Base-by-base conservation (phyloP, 148 eudicot genomes). In the Simmondsia chinensis region DNA sequence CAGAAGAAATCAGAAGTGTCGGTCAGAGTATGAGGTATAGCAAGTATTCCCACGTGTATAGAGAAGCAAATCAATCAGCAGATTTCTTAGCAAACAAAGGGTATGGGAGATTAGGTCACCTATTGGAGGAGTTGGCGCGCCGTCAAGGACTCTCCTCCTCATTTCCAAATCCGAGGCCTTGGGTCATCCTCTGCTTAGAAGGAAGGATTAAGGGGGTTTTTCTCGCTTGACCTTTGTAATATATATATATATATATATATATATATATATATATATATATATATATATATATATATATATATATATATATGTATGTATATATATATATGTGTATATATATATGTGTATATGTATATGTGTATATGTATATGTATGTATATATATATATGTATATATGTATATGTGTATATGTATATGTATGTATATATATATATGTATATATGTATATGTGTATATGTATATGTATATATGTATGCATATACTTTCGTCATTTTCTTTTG, bases 351-450 rank as follows among this genome's bases (percentile, higher is more conserved):
- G 12, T 33, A 33, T 10, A 33, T 33, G 12, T 33, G 12, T 33
- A 33, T 33, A 33, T 33, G 12, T 33, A 33, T 33, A 33, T 10
- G 12, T 33, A 33, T 33, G 12, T 33, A 33, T 10, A 33, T 33
- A 33, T 33, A 33, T 33, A 33, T 33, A 33, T 33, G 12, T 33
- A 33, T 33, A 33, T 33, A 33, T 33, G 12, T 33, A 33, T 33
- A 33, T 33, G 12, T 33, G 12, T 33, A 33, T 33, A 33, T 33
- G 12, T 33, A 33, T 33, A 35, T 35, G 16, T 35, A 35, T 35
- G 16, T 35, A 35, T 35, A 35, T 35, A 35, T 35, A 35, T 35
- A 35, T 12, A 35, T 35, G 16, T 35, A 35, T 35, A 35, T 35
- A 35, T 35, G 16, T 35, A 35, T 35, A 35, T 35, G 16, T 12